These are phyloP conservation scores for Tolypocladium paradoxum DNA, from an alignment of 2,329 filamentous ascomycete species.

Conservation along the genomic window DNA sequence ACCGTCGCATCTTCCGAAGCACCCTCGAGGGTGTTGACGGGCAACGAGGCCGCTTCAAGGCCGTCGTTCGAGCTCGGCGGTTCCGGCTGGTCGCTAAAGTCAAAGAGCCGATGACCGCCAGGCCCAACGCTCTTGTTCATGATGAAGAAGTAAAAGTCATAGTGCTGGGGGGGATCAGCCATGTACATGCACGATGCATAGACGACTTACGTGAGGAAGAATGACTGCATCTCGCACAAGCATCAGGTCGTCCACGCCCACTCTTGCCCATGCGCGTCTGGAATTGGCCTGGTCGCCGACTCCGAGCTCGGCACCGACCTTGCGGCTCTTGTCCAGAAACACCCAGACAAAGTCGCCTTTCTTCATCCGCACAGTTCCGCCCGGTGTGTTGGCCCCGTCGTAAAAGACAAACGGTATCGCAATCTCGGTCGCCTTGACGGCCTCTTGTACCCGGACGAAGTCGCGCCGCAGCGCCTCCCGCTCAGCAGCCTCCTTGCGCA, in stretches of 20 bases:
- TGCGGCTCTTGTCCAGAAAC: conserved; percentile 83
- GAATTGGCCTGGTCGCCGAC: conserved; percentile 58
- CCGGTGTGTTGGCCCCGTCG: conserved; percentile 82
- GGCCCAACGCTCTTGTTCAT: conserved; percentile 74
- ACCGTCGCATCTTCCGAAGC: conserved; percentile 63
- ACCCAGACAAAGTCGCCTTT: conserved; percentile 93
- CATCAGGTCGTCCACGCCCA: conserved; percentile 93
- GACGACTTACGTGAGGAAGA: conserved; percentile 71
- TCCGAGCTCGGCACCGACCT: conserved; percentile 74
- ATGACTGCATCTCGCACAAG: conserved; percentile 84
- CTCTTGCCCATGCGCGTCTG: conserved; percentile 77
- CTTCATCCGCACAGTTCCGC: conserved; percentile 73
- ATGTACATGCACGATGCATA: neutral
- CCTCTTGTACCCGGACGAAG: conserved; percentile 73
- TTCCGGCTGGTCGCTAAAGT: conserved; percentile 46
- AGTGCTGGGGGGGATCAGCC: conserved; percentile 52
- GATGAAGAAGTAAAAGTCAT: conserved; percentile 94
- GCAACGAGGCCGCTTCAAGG: conserved; percentile 19
- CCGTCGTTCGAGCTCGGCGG: neutral
- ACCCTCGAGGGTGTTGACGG: conserved; percentile 57
- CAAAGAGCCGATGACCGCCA: conserved; percentile 63
- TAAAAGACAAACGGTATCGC: conserved; percentile 94
- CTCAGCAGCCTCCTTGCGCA: conserved; percentile 69
- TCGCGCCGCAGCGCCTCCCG: conserved; percentile 71
- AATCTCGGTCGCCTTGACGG: conserved; percentile 81